phyloP scores from a whole-genome alignment of 164 flowering plant species.

The Liriodendron chinense region DNA sequence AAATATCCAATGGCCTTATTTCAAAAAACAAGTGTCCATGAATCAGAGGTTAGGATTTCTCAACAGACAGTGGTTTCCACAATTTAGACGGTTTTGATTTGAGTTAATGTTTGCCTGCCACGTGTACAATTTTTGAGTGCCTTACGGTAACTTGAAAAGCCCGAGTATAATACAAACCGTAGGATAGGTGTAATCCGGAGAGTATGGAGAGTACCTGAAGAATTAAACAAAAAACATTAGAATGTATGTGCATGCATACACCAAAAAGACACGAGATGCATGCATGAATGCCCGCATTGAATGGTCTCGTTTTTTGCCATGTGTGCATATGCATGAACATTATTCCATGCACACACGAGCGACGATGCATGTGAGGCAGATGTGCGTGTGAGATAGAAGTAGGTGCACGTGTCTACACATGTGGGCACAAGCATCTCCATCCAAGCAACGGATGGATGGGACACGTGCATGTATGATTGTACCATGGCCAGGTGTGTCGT shows the following conservation, averaged over 20 bases:
- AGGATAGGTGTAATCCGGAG: constrained; percentile 71
- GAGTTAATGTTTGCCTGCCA: too few relatives aligned
- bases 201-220: constrained; percentile 71
- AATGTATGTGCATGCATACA: neutral
- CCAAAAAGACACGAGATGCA: neutral
- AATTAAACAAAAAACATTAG: neutral
- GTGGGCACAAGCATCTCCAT: neutral
- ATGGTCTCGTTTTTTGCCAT: too few relatives aligned
- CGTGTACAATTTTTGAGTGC: too few relatives aligned
- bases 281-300: too few relatives aligned
- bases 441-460: too few relatives aligned
- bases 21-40: too few relatives aligned
- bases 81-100: too few relatives aligned
- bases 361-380: too few relatives aligned
- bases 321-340: neutral
- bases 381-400: neutral
- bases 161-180: constrained; percentile 48
- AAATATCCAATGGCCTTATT: too few relatives aligned
- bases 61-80: too few relatives aligned
- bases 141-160: neutral
- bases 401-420: neutral
- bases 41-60: too few relatives aligned
- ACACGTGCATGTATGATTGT: neutral
- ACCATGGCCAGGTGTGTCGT: neutral
- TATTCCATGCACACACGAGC: too few relatives aligned